These are phyloP conservation scores for Cryphonectria japonica DNA, from an alignment of 2,329 filamentous ascomycete species.

Conservation along the genomic window DNA sequence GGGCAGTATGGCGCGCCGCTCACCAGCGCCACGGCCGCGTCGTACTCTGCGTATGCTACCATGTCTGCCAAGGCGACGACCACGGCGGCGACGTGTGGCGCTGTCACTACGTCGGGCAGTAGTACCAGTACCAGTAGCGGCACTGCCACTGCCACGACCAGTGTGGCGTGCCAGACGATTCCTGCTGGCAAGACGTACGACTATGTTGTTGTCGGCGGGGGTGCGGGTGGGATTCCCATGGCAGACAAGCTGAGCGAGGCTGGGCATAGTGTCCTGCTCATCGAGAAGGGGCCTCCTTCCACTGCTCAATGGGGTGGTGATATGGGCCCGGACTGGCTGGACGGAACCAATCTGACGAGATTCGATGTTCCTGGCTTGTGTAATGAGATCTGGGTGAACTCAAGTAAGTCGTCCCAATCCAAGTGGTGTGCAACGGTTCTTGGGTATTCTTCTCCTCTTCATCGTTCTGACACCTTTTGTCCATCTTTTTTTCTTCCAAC, in stretches of 20 bases:
- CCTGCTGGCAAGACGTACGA: slow-evolving; percentile 49
- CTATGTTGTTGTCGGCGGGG: slow-evolving; percentile 64
- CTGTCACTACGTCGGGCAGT: slow-evolving; percentile 7
- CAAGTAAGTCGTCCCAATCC: not conserved
- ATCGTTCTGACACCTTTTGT: not conserved
- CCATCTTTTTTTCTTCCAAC: slow-evolving; percentile 32
- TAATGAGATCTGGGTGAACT: slow-evolving; percentile 66
- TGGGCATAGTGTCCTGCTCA: slow-evolving; percentile 62
- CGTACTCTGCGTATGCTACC: slow-evolving; percentile 39
- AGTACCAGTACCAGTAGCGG: not conserved
- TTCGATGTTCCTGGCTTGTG: slow-evolving; percentile 69
- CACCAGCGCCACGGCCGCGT: slow-evolving; percentile 36
- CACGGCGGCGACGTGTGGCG: slow-evolving; percentile 32
- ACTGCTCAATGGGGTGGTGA: slow-evolving; percentile 64
- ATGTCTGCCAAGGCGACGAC: slow-evolving; percentile 37
- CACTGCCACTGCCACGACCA: slow-evolving; percentile 39
- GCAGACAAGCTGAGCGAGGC: slow-evolving; percentile 63
- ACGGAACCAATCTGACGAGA: slow-evolving; percentile 61
- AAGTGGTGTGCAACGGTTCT: too few species aligned
- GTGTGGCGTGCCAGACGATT: slow-evolving; percentile 12
- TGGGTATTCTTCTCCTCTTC: too few species aligned
- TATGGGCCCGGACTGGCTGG: slow-evolving; percentile 60
- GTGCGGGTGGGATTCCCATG: slow-evolving; percentile 62
- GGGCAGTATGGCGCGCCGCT: slow-evolving; percentile 39
- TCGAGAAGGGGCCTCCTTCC: slow-evolving; percentile 58